Percentiles rank a stretch among this genome's conserved stretches.
phyloP scores from a whole-genome alignment of 208 protist genomes.

The Leishmania tarentolae region DNA sequence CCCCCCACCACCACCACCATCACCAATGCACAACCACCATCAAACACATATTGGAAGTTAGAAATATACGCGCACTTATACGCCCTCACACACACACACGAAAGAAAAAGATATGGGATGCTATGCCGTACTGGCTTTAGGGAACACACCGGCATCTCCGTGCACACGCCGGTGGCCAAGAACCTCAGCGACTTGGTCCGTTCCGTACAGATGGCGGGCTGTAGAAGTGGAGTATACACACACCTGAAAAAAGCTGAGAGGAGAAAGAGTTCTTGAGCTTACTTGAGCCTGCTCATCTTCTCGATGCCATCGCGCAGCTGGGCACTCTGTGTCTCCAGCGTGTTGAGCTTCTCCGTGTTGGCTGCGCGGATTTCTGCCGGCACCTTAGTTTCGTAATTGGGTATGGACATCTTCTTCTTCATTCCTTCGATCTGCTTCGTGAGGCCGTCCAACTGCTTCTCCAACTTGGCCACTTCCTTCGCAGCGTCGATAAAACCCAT shows the following conservation, averaged over 20 bases:
- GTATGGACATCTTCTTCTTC: conserved; percentile 88
- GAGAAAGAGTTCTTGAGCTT: not conserved
- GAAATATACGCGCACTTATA: not conserved
- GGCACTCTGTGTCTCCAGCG: conserved; percentile 61
- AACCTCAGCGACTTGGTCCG: not conserved
- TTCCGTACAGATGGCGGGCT: not conserved
- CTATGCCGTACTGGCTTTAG: too few species aligned
- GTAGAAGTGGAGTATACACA: not conserved
- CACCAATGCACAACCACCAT: not conserved
- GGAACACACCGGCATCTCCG: not conserved
- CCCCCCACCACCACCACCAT: not conserved
- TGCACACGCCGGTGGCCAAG: not conserved
- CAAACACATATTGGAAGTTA: not conserved
- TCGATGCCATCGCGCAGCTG: conserved; percentile 72
- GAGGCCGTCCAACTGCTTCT: conserved; percentile 81
- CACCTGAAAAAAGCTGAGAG: too few species aligned
- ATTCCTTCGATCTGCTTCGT: conserved; percentile 84
- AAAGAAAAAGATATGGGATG: not conserved
- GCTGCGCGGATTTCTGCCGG: conserved; percentile 73
- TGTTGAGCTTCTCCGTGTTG: conserved; percentile 85
- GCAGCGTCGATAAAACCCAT: conserved; percentile 89
- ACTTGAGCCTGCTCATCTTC: conserved; percentile 73
- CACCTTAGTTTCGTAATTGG: conserved; percentile 92
- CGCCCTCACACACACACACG: not conserved
- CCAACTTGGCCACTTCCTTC: conserved; percentile 88